These are phyloP conservation scores for Didymella sp. DNA, from an alignment of 2,329 filamentous ascomycete species.

Conservation along the genomic window DNA sequence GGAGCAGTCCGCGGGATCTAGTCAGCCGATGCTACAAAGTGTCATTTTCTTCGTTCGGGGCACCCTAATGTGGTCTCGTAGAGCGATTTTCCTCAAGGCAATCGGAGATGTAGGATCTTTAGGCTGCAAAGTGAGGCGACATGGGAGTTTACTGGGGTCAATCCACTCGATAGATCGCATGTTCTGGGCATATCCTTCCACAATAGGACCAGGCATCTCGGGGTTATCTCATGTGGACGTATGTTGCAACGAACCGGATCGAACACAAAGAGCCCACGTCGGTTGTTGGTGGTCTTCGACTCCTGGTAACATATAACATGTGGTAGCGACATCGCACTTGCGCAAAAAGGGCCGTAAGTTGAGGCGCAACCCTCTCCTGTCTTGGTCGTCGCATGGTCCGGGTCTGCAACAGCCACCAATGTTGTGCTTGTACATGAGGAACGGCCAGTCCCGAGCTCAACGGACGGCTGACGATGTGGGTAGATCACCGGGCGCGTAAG, in stretches of 20 bases:
- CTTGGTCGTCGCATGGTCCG: conserved; percentile 30
- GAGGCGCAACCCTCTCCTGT: conserved; percentile 35
- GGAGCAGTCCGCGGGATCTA: conserved; percentile 29
- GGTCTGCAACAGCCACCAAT: conserved; percentile 30
- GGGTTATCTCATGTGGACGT: not conserved
- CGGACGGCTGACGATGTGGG: conserved; percentile 36
- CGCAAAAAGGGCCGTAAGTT: conserved; percentile 31
- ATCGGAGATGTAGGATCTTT: conserved; percentile 1
- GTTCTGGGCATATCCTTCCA: not conserved
- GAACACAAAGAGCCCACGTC: not conserved
- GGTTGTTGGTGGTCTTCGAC: not conserved
- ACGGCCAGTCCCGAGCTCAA: conserved; percentile 49
- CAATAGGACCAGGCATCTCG: not conserved
- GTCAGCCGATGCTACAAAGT: conserved; percentile 32
- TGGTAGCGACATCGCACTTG: conserved; percentile 35
- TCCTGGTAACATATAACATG: not conserved
- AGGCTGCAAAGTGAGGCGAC: conserved; percentile 31
- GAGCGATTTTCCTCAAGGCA: not conserved
- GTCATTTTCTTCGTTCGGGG: not conserved
- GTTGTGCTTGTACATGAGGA: conserved; percentile 33
- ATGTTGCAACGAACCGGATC: not conserved
- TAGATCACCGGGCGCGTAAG: conserved; percentile 51
- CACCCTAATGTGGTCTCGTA: conserved; percentile 3
- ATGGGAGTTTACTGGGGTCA: not conserved
- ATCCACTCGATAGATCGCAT: not conserved